Percentiles rank a stretch among this genome's conserved stretches.
Conservation (phyloP, 345 rosid species). For the Noccaea bulbosa region DNA sequence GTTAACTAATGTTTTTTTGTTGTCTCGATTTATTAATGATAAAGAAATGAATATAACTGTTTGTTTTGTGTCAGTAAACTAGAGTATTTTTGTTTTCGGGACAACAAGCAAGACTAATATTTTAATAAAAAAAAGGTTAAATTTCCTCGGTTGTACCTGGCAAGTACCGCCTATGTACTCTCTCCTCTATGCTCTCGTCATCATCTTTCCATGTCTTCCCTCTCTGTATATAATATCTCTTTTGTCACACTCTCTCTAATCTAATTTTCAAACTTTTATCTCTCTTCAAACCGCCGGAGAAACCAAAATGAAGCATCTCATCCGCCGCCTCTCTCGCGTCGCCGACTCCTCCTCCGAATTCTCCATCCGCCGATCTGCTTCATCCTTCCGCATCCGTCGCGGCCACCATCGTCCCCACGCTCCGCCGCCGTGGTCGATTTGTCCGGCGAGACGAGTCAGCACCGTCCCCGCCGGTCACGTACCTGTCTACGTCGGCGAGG, state of each 20-base stretch:
- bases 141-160: slow-evolving; percentile 43
- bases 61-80: too few species aligned
- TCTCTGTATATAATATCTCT: slow-evolving; percentile 27
- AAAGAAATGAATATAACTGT: too few species aligned
- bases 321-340: slow-evolving; percentile 86
- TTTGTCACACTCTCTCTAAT: slow-evolving; percentile 15
- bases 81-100: too few species aligned
- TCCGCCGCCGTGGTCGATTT: slow-evolving; percentile 36
- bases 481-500: slow-evolving; percentile 93
- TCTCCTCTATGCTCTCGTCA: slow-evolving; percentile 40
- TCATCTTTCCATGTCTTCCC: slow-evolving; percentile 44
- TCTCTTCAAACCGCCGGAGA: slow-evolving; percentile 12
- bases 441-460: slow-evolving; percentile 39
- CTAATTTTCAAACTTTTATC: background rate
- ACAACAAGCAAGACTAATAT: too few species aligned
- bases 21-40: too few species aligned
- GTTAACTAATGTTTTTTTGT: too few species aligned
- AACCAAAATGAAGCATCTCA: slow-evolving; percentile 71
- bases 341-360: slow-evolving; percentile 71
- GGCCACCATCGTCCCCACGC: slow-evolving; percentile 35
- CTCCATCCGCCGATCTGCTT: slow-evolving; percentile 57
- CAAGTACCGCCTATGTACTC: slow-evolving; percentile 51
- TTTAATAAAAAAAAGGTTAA: background rate
- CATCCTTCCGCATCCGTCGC: slow-evolving; percentile 31
- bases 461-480: slow-evolving; percentile 84